These are phyloP conservation scores for Babesia divergens DNA, from an alignment of 169 alveolate species.

Conservation along the genomic window DNA sequence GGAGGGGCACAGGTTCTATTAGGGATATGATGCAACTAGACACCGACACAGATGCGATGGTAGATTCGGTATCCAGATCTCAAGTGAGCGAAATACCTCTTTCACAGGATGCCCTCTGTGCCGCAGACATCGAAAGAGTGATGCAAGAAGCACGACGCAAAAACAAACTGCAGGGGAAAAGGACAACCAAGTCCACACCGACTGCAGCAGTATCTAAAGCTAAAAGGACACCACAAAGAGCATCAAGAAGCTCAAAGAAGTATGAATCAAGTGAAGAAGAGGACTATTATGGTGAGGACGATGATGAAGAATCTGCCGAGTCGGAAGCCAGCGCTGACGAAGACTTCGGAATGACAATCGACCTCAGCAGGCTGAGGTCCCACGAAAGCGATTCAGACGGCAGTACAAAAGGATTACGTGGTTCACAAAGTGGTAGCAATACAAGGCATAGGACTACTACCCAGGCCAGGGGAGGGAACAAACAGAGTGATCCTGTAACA, in stretches of 20 bases:
- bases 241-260: background rate
- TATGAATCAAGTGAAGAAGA: conserved; percentile 34
- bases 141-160: background rate
- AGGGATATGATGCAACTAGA: no score
- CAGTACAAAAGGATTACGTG: background rate
- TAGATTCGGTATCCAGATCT: background rate
- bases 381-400: background rate
- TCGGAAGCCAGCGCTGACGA: background rate
- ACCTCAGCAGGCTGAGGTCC: background rate
- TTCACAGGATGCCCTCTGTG: conserved; percentile 18
- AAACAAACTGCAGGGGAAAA: background rate
- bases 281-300: conserved; percentile 7
- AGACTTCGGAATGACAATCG: background rate
- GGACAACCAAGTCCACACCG: background rate
- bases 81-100: background rate
- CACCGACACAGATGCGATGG: no score
- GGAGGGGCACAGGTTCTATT: no score
- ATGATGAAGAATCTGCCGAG: background rate
- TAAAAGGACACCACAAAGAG: conserved; percentile 2
- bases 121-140: conserved; percentile 17
- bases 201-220: background rate
- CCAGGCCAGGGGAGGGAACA: no score
- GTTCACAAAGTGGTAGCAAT: background rate
- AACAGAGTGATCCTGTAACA: no score
- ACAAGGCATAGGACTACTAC: background rate